Conservation (phyloP, 2,329 filamentous ascomycete species). For the Cryoendolithus antarcticus region DNA sequence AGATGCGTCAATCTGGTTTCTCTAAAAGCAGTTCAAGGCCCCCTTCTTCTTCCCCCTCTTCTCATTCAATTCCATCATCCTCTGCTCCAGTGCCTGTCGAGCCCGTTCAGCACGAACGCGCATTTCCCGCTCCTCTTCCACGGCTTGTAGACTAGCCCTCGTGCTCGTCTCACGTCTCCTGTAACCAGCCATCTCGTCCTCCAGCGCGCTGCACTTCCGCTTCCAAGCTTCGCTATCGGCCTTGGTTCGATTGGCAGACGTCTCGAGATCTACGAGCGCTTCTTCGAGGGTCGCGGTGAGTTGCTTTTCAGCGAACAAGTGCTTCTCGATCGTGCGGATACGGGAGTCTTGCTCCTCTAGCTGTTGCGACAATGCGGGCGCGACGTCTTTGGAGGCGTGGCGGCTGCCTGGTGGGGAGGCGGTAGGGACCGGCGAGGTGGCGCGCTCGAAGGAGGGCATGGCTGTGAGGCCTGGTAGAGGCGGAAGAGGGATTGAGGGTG, state of each 20-base stretch:
- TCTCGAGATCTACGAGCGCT: constrained; percentile 85
- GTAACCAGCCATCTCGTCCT: constrained; percentile 55
- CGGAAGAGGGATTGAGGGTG: constrained; percentile 88
- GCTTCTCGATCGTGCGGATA: constrained; percentile 92
- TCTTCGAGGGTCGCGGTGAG: constrained; percentile 91
- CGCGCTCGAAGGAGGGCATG: constrained; percentile 30
- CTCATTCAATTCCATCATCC: constrained; percentile 63
- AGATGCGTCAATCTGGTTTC: constrained; percentile 4
- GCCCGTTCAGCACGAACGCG: constrained; percentile 82
- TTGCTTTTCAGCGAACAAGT: constrained; percentile 89
- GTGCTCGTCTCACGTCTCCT: constrained; percentile 45
- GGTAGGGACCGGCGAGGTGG: constrained; percentile 52
- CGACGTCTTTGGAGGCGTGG: constrained; percentile 48
- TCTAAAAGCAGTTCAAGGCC: constrained; percentile 91
- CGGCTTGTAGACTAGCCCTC: constrained; percentile 64
- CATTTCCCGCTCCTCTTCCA: constrained; percentile 94
- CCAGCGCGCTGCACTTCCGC: constrained; percentile 67
- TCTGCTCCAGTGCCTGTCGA: constrained; percentile 76
- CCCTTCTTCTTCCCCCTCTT: constrained; percentile 85
- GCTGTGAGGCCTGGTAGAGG: constrained; percentile 60
- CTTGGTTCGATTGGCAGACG: constrained; percentile 83
- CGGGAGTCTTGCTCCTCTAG: constrained; percentile 91
- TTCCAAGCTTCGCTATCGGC: constrained; percentile 81
- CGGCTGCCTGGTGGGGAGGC: constrained; percentile 50
- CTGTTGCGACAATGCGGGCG: constrained; percentile 60